Evolutionary conservation across 164 flowering plant genomes (phyloP).

Genomic region (Vitis vinifera): DNA sequence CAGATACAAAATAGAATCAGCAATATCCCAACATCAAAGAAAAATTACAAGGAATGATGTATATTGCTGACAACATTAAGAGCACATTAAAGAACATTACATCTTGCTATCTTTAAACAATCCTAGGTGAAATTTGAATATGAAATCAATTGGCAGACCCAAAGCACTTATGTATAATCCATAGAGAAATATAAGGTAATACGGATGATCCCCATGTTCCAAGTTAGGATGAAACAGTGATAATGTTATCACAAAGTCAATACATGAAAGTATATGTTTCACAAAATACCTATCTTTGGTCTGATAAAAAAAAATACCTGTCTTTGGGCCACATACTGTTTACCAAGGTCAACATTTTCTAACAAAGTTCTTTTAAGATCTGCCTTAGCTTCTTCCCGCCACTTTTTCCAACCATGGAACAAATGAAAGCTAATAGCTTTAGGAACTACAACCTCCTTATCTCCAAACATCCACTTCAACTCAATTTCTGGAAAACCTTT

Average conservation of each 20-base stretch:
- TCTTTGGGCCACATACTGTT: conserved; percentile 65
- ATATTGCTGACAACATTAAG: too few species aligned
- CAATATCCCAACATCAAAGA: too few species aligned
- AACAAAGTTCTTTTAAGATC: conserved; percentile 62
- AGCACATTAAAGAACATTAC: too few species aligned
- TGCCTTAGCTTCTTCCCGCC: conserved; percentile 88
- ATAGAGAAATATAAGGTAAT: background rate
- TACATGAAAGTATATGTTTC: background rate
- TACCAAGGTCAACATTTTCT: conserved; percentile 70
- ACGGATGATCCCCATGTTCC: background rate
- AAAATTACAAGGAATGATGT: too few species aligned
- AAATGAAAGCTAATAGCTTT: conserved; percentile 62
- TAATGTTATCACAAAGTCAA: background rate
- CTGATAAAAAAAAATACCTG: conserved; percentile 46
- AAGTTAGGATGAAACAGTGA: background rate
- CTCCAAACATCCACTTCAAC: conserved; percentile 88
- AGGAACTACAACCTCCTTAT: conserved; percentile 80
- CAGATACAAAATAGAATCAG: too few species aligned
- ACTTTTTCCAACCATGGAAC: conserved; percentile 88
- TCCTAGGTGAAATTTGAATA: too few species aligned
- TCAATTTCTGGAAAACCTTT: conserved; percentile 89
- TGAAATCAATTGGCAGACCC: background rate
- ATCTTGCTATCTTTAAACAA: too few species aligned
- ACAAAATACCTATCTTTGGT: background rate
- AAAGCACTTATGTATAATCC: background rate